Percentiles rank a stretch among this genome's conserved stretches.
These are phyloP conservation scores for Talaromyces sp. DNA, from an alignment of 2,329 filamentous ascomycete species.

Conservation along the genomic window DNA sequence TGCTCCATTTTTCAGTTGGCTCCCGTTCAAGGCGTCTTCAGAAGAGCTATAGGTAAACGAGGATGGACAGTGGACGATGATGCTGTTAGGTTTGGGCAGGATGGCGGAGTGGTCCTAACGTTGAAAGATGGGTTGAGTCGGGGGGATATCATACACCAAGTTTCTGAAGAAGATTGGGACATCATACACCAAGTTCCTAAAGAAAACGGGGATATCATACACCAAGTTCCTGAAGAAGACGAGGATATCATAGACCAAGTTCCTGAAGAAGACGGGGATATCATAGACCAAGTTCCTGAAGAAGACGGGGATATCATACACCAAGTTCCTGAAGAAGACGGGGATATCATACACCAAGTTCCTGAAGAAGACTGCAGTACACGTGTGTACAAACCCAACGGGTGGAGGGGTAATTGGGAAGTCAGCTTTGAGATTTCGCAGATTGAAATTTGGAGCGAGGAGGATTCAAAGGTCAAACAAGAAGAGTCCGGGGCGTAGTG, in stretches of 20 bases:
- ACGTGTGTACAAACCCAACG: not conserved
- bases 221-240: too few relatives aligned
- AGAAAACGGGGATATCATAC: not conserved
- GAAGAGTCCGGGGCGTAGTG: too few relatives aligned
- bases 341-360: not conserved
- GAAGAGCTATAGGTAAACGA: not conserved
- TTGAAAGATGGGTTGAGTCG: constrained; percentile 4
- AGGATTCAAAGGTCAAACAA: not conserved
- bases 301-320: constrained; percentile 2
- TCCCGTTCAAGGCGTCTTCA: constrained; percentile 5
- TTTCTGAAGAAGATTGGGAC: not conserved
- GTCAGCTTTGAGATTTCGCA: not conserved
- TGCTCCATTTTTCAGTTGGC: constrained; percentile 6
- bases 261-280: too few relatives aligned
- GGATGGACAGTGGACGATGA: constrained; percentile 5
- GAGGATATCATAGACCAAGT: not conserved
- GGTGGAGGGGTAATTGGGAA: not conserved
- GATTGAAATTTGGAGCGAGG: constrained; percentile 8
- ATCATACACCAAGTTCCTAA: constrained; percentile 3
- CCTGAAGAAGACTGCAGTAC: not conserved
- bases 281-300: constrained; percentile 2
- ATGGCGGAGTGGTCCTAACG: not conserved
- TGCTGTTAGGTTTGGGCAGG: not conserved
- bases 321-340: too few relatives aligned
- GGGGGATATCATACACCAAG: not conserved